These are phyloP conservation scores for Mucor sp. DNA, from an alignment of 371 early-diverging fungal genomes.

Conservation along the genomic window DNA sequence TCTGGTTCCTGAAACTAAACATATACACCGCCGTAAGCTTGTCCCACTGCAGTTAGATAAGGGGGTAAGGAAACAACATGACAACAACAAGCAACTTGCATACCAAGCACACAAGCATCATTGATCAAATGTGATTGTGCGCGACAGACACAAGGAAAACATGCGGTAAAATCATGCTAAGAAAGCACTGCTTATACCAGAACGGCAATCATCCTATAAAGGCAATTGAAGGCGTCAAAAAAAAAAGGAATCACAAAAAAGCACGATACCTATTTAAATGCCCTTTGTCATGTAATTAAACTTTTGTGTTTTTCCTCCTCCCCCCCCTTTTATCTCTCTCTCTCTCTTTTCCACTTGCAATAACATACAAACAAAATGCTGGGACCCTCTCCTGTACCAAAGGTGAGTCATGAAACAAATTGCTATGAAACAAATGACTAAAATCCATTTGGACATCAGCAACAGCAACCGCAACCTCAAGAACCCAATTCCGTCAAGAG, in stretches of 20 bases:
- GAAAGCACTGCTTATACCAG: neutral
- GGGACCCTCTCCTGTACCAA: constrained; percentile 13
- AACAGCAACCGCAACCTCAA: neutral
- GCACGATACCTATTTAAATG: neutral
- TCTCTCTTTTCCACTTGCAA: neutral
- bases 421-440: neutral
- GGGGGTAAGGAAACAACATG: neutral
- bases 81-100: neutral
- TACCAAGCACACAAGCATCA: neutral
- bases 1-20: neutral
- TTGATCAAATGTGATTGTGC: neutral
- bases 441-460: neutral
- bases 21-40: neutral
- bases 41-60: neutral
- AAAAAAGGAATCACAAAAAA: neutral
- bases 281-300: neutral
- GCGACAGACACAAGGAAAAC: neutral
- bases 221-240: constrained; percentile 1
- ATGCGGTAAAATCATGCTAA: neutral
- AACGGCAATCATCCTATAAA: neutral
- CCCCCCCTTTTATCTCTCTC: neutral
- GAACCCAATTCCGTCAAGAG: neutral
- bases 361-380: constrained; percentile 13
- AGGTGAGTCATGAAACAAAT: neutral
- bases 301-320: neutral